Conservation (phyloP, 768 basidiomycete genomes). For the Gautieria morchelliformis region DNA sequence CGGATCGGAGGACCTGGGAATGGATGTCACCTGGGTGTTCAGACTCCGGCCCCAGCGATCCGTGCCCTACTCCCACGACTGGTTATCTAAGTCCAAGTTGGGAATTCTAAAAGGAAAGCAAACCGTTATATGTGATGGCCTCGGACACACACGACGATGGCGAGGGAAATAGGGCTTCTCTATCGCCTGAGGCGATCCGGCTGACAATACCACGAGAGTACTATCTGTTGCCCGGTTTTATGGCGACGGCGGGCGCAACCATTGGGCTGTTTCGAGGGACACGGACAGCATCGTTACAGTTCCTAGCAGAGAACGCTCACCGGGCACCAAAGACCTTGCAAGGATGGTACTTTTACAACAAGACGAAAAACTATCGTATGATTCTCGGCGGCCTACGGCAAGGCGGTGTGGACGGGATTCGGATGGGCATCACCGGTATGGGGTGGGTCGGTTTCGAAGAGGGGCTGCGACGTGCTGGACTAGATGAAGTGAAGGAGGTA, state of each 20-base stretch:
- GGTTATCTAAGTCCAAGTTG: too few species aligned
- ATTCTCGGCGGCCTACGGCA: conserved; percentile 63
- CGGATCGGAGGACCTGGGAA: too few species aligned
- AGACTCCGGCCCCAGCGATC: too few species aligned
- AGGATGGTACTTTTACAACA: conserved; percentile 95
- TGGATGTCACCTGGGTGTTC: too few species aligned
- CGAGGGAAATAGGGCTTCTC: too few species aligned
- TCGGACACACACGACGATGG: too few species aligned
- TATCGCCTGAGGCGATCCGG: conserved; percentile 17
- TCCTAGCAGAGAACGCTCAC: conserved; percentile 90
- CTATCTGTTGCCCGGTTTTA: conserved; percentile 52
- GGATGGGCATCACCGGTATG: conserved; percentile 37
- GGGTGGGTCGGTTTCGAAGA: conserved; percentile 45
- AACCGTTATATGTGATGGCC: too few species aligned
- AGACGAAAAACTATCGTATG: conserved; percentile 88
- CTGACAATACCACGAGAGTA: conserved; percentile 47
- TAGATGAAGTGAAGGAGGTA: conserved; percentile 38
- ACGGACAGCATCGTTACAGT: conserved; percentile 61
- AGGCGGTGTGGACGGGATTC: conserved; percentile 47
- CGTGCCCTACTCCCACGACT: too few species aligned
- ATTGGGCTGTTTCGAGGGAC: conserved; percentile 70
- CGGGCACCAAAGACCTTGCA: conserved; percentile 74
- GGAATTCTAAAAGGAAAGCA: too few species aligned
- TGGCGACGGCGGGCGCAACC: conserved; percentile 49
- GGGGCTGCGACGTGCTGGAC: conserved; percentile 25